Base-by-base conservation (phyloP, 352 stramenopile genomes). In the Aphanomyces euteiches region DNA sequence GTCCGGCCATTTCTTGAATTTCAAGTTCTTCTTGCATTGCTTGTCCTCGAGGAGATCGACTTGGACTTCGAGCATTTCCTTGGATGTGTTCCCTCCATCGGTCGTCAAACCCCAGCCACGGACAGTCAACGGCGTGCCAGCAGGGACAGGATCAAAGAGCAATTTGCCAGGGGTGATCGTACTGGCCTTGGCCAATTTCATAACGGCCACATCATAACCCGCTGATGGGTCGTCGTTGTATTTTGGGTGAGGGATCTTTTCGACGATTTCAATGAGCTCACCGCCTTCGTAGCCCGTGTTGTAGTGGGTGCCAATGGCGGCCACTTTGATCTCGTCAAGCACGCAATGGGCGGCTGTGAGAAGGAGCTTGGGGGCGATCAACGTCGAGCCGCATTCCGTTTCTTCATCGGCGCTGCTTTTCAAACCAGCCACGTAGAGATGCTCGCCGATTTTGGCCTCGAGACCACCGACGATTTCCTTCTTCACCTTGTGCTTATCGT, bases 291-390 rank as follows among this genome's bases (percentile, higher is more conserved):
- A 65, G 8, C 79, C 78, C 34, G 69, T 82, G 3, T 79, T 45
- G 75, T 82, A 85, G 71, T 86, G 78, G n/a, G 81, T 79, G n/a
- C 81, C 81, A 13, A 86, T 72, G 0, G 81, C 79, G 2, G 82
- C 79, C 75, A 83, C 82, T 34, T 69, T 71, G 21, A 73, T 78
- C 17, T n/a, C 40, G 56, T 54, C 58, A n/a, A n/a, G n/a, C 45
- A 78, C 76, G 72, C 80, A 91, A 69, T 91, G 82, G 0, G 82
- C 80, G 1, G 82, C 84, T 13, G 80, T 90, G 47, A 91, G 75
- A n/a, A 91, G 76, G 53, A 86, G 79, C 43, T 73, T 85, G 19
- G 82, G 77, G 12, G 81, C 81, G 69, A 91, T 88, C 60, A 91
- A 81, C 37, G 79, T 85, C 21, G 79, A 82, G 36, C 81, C 81